Base-by-base conservation (phyloP, 164 flowering plant genomes). In the Annona squamosa region DNA sequence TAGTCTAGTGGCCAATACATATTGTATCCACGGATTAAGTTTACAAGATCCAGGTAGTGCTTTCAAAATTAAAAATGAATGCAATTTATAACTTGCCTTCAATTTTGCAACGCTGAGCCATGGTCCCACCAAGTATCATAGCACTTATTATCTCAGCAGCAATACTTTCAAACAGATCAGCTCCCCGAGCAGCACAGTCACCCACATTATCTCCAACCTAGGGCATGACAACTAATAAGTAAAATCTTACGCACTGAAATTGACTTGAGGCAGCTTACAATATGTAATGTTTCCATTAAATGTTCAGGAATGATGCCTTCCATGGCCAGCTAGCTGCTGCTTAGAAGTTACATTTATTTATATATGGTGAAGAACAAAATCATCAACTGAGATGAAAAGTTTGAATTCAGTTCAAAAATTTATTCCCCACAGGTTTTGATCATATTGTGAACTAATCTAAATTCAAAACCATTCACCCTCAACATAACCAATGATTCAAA, bases 141-240 rank as follows among this genome's bases (percentile, higher is more conserved):
- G 98, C 98, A 84, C 98, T 94, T 66, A 92, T 91, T 67, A 94
- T 92, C 80, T 94, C 98, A 44, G 98, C 98, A 13, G 98, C 97
- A 72, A 94, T 94, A 81, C 98, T 94, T 84, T 94, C 98, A 81
- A 94, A 94, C 67, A 94, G 89, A 84, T 94, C 98, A 57, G 98
- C 98, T 79, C 98, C 98, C 75, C 98, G 84, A 71, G 98, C 97
- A 5, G 98, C 97, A 89, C 97, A 94, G 77, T 92, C 97, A 78
- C 97, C 97, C 57, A 94, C 98, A 85, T 94, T 94, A 81, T 94
- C 98, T 79, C 98, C 98, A 76, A 94, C 98, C 98, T 94, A 81
- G 71, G 81, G 73, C 42, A 75, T 68, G 37, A 45, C 41, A 68
- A 68, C 45, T 26, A 68, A 68, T 52, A 16, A 52, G 9, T 52